These are phyloP conservation scores for Inga leiocalycina DNA, from an alignment of 306 rosid species.

Conservation along the genomic window DNA sequence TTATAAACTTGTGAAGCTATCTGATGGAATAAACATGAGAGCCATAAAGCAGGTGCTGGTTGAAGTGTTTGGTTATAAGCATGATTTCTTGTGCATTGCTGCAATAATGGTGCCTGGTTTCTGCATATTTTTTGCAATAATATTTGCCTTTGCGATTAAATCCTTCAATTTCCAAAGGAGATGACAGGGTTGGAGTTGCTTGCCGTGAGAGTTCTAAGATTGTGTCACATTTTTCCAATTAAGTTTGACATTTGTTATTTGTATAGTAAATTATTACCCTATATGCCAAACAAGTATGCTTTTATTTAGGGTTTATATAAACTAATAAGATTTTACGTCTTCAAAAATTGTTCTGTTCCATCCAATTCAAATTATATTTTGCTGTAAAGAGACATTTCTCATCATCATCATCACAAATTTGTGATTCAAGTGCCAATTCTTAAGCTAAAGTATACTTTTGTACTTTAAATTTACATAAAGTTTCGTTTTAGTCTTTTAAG, in stretches of 20 bases:
- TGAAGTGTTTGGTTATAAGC: conserved; percentile 75
- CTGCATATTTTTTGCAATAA: conserved; percentile 75
- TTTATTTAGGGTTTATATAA: conserved; percentile 36
- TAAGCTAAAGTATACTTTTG: too few species aligned
- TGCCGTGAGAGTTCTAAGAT: neutral
- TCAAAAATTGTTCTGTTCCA: conserved; percentile 23
- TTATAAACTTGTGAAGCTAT: conserved; percentile 53
- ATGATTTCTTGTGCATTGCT: conserved; percentile 73
- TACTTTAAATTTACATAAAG: too few species aligned
- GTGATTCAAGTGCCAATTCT: too few species aligned
- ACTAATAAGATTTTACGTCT: conserved; percentile 36
- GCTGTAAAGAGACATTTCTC: conserved; percentile 31
- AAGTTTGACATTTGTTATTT: conserved; percentile 47
- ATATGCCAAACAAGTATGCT: conserved; percentile 3
- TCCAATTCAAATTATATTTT: conserved; percentile 15
- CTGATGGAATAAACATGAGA: conserved; percentile 53
- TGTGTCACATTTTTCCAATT: conserved; percentile 29
- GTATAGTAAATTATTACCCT: conserved; percentile 48
- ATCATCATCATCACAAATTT: neutral
- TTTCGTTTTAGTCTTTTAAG: too few species aligned
- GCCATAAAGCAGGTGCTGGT: conserved; percentile 55
- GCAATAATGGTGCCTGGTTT: conserved; percentile 85
- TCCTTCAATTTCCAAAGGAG: conserved; percentile 99
- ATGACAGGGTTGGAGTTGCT: conserved; percentile 43
- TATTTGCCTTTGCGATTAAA: conserved; percentile 94